A percentile compares a stretch with the other conserved stretches of the same genome.
phyloP scores from a whole-genome alignment of 805 yeast species.

The Nakazawaea ernobii region DNA sequence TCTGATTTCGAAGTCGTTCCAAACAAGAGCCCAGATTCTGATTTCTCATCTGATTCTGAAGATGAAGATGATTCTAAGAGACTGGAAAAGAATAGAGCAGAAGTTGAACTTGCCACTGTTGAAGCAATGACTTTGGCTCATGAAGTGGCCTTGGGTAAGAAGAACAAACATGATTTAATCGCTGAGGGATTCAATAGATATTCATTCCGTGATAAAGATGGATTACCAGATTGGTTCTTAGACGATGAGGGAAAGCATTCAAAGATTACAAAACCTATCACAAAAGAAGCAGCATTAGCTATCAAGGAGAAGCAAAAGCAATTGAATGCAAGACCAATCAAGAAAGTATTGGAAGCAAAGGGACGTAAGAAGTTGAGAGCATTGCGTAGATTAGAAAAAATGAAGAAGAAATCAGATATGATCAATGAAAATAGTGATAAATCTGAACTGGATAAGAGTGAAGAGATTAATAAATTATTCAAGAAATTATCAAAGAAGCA shows the following conservation, averaged over 20 bases:
- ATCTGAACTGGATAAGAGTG: constrained; percentile 92
- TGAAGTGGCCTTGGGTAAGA: constrained; percentile 86
- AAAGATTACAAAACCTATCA: constrained; percentile 83
- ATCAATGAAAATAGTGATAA: constrained; percentile 84
- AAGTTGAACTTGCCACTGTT: constrained; percentile 81
- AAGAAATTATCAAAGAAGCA: constrained; percentile 70
- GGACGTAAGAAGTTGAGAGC: constrained; percentile 96
- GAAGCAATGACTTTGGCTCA: constrained; percentile 99
- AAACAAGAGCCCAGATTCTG: constrained; percentile 23
- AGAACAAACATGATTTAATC: constrained; percentile 75
- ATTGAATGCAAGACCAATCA: constrained; percentile 94
- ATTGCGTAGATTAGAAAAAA: constrained; percentile 73
- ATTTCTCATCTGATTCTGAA: constrained; percentile 45
- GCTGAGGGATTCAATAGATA: constrained; percentile 91
- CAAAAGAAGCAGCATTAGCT: constrained; percentile 87
- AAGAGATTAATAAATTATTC: constrained; percentile 84
- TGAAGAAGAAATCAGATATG: constrained; percentile 87
- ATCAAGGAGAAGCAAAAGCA: constrained; percentile 70
- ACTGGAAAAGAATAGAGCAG: constrained; percentile 46
- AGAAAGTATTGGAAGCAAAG: constrained; percentile 96
- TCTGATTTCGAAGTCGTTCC: constrained; percentile 40
- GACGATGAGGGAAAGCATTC: constrained; percentile 90
- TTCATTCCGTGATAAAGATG: constrained; percentile 86
- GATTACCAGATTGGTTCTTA: constrained; percentile 93
- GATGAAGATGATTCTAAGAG: constrained; percentile 41